Base-by-base conservation (phyloP, 2,329 filamentous ascomycete species). In the Aschersonia sp. region DNA sequence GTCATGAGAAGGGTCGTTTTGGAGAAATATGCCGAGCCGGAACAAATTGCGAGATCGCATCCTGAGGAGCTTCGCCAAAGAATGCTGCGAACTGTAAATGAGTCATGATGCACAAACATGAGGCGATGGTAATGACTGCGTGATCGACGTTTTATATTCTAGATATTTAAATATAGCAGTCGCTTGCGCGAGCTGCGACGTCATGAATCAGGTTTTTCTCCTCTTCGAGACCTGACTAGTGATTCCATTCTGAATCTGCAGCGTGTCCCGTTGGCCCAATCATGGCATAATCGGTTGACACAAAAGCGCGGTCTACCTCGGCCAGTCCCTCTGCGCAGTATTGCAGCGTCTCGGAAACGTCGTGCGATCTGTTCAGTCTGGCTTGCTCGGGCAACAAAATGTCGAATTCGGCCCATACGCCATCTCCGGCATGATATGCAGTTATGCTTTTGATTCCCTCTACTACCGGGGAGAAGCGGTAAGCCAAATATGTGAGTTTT, bases 1-100 rank as follows among this genome's bases (percentile, higher is more conserved):
- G 62, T 84, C 39, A 89, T 90, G 85, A 74, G 82, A 51, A 69
- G 76, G 42, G 79, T 81, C 55, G 79, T 83, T 10, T 64, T 74
- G 49, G 59, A 60, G 46, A 65, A 70, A 2, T 72, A 72, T 47
- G 64, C 64, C 40, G n/a, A 42, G 9, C 35, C 35, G 0, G 63
- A 64, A 45, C 67, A 67, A 32, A 63, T 68, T 42, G 67, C 67
- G 11, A 60, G 62, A 42, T 62, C 62, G 1, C 63, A 67, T 50
- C 57, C 63, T 32, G 59, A 64, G 37, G 65, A 68, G 43, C 53
- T 73, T 31, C 22, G 22, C 2, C 61, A 68, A 45, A 57, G 57
- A 4, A 48, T 58, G 42, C 42, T 60, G 22, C 58, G 55, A 41
- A 58, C 52, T 5, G 50, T 60, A 46, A 50, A 58, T 42, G 59